Conservation (phyloP, 768 basidiomycete species). For the Botryobasidium botryosum region DNA sequence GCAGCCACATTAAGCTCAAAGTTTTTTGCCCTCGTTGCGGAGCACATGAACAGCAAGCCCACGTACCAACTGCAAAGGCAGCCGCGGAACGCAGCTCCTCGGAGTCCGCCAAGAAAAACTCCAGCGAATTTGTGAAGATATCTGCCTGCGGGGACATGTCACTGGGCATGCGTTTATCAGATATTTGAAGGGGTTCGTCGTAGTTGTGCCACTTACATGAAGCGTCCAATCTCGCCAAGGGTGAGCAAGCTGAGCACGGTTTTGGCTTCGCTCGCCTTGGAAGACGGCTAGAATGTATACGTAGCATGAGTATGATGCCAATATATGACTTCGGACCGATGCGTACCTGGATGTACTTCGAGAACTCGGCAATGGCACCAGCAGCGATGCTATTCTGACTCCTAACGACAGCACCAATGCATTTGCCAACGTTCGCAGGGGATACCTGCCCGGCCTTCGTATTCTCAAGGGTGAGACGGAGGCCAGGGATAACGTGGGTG, state of each 20-base stretch:
- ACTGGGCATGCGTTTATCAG: slow-evolving; percentile 25
- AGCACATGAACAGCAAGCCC: neutral
- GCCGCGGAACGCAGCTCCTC: slow-evolving; percentile 84
- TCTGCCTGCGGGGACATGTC: slow-evolving; percentile 72
- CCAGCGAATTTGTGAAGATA: slow-evolving; percentile 58
- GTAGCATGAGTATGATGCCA: neutral
- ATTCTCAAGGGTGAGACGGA: slow-evolving; percentile 51
- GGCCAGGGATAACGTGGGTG: slow-evolving; percentile 60
- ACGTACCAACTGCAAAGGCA: slow-evolving; percentile 77
- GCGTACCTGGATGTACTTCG: slow-evolving; percentile 62
- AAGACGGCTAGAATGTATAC: slow-evolving; percentile 1
- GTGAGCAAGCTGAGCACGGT: slow-evolving; percentile 74
- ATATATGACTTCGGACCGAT: neutral
- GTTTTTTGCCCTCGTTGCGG: neutral
- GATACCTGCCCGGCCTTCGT: slow-evolving; percentile 35
- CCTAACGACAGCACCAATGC: slow-evolving; percentile 67
- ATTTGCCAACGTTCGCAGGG: slow-evolving; percentile 62
- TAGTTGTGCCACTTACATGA: slow-evolving; percentile 39
- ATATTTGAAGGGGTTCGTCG: neutral
- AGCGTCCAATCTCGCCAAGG: slow-evolving; percentile 84
- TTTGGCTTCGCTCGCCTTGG: slow-evolving; percentile 38
- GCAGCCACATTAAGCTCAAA: neutral
- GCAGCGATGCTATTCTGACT: slow-evolving; percentile 55
- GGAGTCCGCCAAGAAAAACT: slow-evolving; percentile 56
- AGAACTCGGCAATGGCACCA: slow-evolving; percentile 71